phyloP scores from a whole-genome alignment of 495 filamentous ascomycete species.

The Penicillium paradoxum region DNA sequence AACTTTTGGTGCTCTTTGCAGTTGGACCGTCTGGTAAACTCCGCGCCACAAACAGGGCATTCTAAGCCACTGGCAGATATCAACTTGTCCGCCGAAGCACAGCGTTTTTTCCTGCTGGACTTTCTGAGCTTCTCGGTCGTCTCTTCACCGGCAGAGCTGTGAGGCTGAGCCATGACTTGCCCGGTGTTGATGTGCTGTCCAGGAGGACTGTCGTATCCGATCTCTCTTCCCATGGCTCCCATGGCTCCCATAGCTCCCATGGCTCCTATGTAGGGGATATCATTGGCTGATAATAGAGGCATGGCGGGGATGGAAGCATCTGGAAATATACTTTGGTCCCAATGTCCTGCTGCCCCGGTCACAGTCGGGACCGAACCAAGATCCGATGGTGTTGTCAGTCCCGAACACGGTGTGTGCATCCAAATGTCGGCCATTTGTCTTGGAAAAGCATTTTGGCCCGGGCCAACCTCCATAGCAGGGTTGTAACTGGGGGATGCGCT shows the following conservation, averaged over 20 bases:
- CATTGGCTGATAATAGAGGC: neutral
- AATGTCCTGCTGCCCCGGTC: constrained; percentile 13
- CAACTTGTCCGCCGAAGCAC: neutral
- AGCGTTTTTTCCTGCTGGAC: neutral
- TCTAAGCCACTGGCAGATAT: constrained; percentile 49
- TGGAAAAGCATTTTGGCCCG: constrained; percentile 7
- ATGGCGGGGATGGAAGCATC: neutral
- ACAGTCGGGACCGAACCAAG: neutral
- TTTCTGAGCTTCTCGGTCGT: neutral
- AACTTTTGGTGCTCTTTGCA: constrained; percentile 86
- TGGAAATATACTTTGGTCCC: constrained; percentile 5
- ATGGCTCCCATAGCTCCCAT: too few relatives aligned
- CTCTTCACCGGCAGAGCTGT: neutral
- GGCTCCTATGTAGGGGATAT: neutral
- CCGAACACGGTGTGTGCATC: constrained; percentile 21
- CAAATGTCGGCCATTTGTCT: constrained; percentile 15
- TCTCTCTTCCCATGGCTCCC: neutral
- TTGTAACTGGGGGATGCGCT: constrained; percentile 26
- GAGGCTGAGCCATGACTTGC: neutral
- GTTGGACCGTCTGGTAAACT: constrained; percentile 86
- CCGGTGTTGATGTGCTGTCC: neutral
- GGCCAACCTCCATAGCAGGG: constrained; percentile 13
- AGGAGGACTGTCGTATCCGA: neutral
- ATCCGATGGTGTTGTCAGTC: constrained; percentile 13
- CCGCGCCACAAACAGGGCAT: constrained; percentile 71